Percentiles rank a stretch among this genome's conserved stretches.
Evolutionary conservation across 192 early-diverging fungal genomes (phyloP).

Genomic region (Geosiphon pyriformis): DNA sequence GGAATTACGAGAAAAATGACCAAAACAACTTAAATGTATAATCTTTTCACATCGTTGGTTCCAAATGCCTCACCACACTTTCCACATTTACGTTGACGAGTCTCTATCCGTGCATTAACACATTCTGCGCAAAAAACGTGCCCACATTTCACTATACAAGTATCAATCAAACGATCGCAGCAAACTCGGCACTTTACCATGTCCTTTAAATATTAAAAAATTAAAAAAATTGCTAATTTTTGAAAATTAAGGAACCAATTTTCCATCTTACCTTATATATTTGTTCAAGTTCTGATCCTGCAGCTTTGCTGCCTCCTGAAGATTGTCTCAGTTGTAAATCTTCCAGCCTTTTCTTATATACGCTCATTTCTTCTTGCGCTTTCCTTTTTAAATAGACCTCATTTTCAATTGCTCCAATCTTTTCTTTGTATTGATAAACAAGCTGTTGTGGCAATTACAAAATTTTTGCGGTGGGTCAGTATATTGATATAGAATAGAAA

Average conservation of each 20-base stretch:
- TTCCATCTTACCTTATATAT: not conserved
- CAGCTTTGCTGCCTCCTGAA: not conserved
- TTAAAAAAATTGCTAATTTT: not conserved
- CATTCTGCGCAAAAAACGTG: constrained; percentile 91
- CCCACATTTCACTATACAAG: constrained; percentile 78
- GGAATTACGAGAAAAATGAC: constrained; percentile 5
- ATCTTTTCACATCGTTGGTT: constrained; percentile 62
- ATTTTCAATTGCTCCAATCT: not conserved
- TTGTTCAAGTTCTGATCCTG: constrained; percentile 5
- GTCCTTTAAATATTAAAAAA: constrained; percentile 38
- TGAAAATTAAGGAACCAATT: not conserved
- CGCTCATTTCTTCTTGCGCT: not conserved
- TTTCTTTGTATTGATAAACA: constrained; percentile 9
- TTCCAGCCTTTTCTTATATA: not conserved
- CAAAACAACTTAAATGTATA: constrained; percentile 54
- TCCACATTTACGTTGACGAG: constrained; percentile 85
- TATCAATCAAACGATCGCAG: constrained; percentile 71
- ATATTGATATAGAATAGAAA: constrained; percentile 46
- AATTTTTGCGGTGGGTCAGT: constrained; percentile 52
- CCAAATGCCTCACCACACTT: constrained; percentile 76
- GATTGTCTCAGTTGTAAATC: not conserved
- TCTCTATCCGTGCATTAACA: constrained; percentile 70
- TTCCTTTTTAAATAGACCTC: not conserved
- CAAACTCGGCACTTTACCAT: constrained; percentile 84
- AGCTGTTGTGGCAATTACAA: constrained; percentile 50